A percentile compares a stretch with the other conserved stretches of the same genome.
Evolutionary conservation across 768 basidiomycete genomes (phyloP).

Genomic region (Macrolepiota dolichaula): DNA sequence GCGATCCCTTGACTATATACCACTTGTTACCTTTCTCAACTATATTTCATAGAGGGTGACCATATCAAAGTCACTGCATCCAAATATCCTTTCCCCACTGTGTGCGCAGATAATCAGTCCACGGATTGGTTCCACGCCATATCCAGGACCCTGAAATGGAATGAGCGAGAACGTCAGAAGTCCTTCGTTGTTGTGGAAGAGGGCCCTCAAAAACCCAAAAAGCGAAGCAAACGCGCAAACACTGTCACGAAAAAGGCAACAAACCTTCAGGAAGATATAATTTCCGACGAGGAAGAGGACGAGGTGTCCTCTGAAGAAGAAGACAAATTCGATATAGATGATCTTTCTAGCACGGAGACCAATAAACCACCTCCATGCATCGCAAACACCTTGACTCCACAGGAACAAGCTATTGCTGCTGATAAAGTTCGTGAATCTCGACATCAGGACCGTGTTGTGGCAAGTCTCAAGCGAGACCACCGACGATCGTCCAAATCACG

Average conservation of each 20-base stretch:
- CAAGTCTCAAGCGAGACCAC: conserved; percentile 12
- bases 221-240: conserved; percentile 23
- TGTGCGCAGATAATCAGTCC: conserved; percentile 96
- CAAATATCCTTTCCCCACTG: conserved; percentile 97
- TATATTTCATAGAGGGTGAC: conserved; percentile 76
- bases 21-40: conserved; percentile 12
- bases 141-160: conserved; percentile 96
- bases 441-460: conserved; percentile 6
- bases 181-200: conserved; percentile 99
- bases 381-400: conserved; percentile 10
- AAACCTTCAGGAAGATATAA: conserved; percentile 36
- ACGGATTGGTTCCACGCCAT: conserved; percentile 99
- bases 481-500: conserved; percentile 34
- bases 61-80: conserved; percentile 98
- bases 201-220: conserved; percentile 45
- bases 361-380: conserved; percentile 20
- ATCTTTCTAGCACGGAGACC: conserved; percentile 62
- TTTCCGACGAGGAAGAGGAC: conserved; percentile 46
- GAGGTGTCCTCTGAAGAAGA: conserved; percentile 53
- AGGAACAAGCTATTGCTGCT: conserved; percentile 14
- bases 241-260: conserved; percentile 14
- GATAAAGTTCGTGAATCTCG: conserved; percentile 14
- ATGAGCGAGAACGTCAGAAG: conserved; percentile 97
- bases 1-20: conserved; percentile 26
- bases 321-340: conserved; percentile 92